Evolutionary conservation across 2,329 filamentous ascomycete species (phyloP), one percentile per base, ranked within the genome.

Genomic region (Cercospora sojina): DNA sequence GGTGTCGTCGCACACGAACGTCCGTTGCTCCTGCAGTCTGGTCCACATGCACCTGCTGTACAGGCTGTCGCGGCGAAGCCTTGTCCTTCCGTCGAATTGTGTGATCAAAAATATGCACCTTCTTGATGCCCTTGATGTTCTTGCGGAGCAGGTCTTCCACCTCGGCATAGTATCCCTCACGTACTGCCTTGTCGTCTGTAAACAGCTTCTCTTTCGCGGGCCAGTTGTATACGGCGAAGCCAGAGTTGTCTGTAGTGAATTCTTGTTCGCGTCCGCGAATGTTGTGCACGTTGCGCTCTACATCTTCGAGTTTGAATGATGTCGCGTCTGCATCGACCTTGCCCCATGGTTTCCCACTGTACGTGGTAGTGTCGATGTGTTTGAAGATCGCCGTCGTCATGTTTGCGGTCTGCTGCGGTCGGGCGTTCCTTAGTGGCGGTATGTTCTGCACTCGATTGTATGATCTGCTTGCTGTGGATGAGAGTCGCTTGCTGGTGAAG

Each of bases 11-110:
- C 13, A 91, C 88, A 12, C 90, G 84, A 1, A 78, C 82, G 66
- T 83, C 86, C 0, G 88, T 87, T 0, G 90, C 89, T 0, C 73
- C 77, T 0, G 88, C 85, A 0, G 89, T 91, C 78, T 91, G 90
- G 73, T 92, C 90, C 13, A 91, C 88, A 68, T 91, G 90, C 0
- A 91, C 87, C 70, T 87, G 85, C 75, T 90, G 86, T 0, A 91
- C 88, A 0, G 90, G 90, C 69, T 86, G 85, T 5, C 89, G 83
- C 0, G 87, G 82, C 0, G 87, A 80, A 1, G 79, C 76, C n/a
- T 85, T 83, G 1, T 81, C 77, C 20, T 84, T 80, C 6, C 85
- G 80, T 1, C 89, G 84, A 70, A 91, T 88, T 0, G 89, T 91
- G 76, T 91, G 89, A 77, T 91, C 89, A 74, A 91, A 91, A 66